phyloP scores from a whole-genome alignment of 352 stramenopile species.

The Globisporangium alternatum region DNA sequence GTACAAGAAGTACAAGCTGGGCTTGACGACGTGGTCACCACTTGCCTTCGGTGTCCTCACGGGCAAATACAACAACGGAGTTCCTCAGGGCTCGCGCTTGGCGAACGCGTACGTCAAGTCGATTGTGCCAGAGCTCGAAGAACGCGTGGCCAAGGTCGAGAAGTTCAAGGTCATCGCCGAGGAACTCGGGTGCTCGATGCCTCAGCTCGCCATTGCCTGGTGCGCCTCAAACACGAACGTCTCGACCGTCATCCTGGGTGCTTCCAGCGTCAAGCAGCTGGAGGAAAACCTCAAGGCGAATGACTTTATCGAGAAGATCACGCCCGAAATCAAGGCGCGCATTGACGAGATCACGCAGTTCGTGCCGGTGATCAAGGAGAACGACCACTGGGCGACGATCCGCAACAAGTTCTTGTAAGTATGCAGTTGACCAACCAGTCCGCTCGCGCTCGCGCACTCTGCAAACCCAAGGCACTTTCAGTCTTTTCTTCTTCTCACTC shows the following conservation, averaged over 20 bases:
- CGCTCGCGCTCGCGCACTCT: neutral
- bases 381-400: neutral
- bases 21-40: slow-evolving; percentile 38
- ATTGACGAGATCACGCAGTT: neutral
- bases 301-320: neutral
- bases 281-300: slow-evolving; percentile 35
- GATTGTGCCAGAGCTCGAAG: neutral
- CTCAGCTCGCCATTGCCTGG: slow-evolving; percentile 31
- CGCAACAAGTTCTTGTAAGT: slow-evolving; percentile 2
- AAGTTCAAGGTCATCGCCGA: slow-evolving; percentile 22
- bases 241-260: slow-evolving; percentile 32
- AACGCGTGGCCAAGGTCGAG: slow-evolving; percentile 10
- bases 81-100: slow-evolving; percentile 19
- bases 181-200: slow-evolving; percentile 24
- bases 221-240: slow-evolving; percentile 20
- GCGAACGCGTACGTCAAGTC: neutral
- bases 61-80: slow-evolving; percentile 39
- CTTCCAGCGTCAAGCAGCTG: slow-evolving; percentile 34
- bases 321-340: neutral
- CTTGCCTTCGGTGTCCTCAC: slow-evolving; percentile 36
- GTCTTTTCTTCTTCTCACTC: no score
- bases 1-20: slow-evolving; percentile 29
- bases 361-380: neutral
- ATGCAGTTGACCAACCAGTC: neutral
- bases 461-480: neutral